Conservation (phyloP, 202 grass and related monocot species). For the Setaria viridis region DNA sequence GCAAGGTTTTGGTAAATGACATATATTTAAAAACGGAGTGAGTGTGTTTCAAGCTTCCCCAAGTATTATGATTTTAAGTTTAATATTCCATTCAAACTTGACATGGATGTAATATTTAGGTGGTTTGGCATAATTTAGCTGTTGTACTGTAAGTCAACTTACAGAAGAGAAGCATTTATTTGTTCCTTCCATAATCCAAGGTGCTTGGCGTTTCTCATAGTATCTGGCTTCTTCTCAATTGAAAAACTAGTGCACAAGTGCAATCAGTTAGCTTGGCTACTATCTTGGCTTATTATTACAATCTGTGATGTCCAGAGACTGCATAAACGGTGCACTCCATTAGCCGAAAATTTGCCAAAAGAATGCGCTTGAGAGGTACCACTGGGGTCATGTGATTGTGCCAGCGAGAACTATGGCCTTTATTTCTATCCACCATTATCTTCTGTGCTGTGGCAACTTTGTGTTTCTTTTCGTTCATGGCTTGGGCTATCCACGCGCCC, state of each 20-base stretch:
- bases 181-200: neutral
- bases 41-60: no score
- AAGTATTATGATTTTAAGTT: neutral
- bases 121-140: neutral
- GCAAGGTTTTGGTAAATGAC: neutral
- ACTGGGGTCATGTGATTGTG: neutral
- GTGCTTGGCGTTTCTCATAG: neutral
- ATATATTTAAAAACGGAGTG: neutral
- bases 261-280: neutral
- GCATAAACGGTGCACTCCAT: slow-evolving; percentile 1
- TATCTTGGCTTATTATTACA: neutral
- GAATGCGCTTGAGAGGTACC: neutral
- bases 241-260: neutral
- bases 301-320: neutral
- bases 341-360: neutral
- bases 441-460: neutral
- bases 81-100: neutral
- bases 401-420: neutral
- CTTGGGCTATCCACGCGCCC: neutral
- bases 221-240: neutral
- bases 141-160: neutral
- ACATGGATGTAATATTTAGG: neutral
- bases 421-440: neutral
- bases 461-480: neutral
- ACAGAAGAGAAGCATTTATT: neutral